Evolutionary conservation across 305 asterid genomes (phyloP), one percentile per base, ranked within the genome.

Genomic region (Galium porrigens): DNA sequence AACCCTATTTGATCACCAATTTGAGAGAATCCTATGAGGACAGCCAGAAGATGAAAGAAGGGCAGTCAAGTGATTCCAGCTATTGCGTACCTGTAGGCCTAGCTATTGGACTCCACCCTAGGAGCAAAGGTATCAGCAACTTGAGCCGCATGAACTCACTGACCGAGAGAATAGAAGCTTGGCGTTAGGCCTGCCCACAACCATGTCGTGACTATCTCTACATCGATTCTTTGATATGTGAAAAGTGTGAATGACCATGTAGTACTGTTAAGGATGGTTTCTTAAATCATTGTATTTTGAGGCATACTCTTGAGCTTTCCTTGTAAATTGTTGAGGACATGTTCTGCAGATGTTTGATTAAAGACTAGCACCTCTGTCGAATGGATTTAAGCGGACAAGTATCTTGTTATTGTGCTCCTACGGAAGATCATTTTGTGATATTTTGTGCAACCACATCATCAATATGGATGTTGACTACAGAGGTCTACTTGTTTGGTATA

Each of bases 131-230:
- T 37, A 67, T 79, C 46, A 85, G 89, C 90, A 91, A 88, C 61
- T 74, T 89, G 88, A 80, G 94, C 82, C 87, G 90, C 61, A 84
- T 88, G 67, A 82, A 85, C 68, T 85, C 95, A 54, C 70, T 78
- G 65, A 80, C 86, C 0, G 90, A 86, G 81, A 66, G 95, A 71
- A 81, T 78, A 46, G 95, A 86, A 79, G 89, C 95, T 2, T 89
- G 97, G 96, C 79, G 96, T 58, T 88, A 77, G 85, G 48, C 30
- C 15, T 57, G 52, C 61, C 55, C 20, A 32, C 64, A 20, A 63
- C 51, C 20, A 48, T 64, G 53, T 54, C 53, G 58, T 36, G 63
- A 49, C 66, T 37, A 57, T 30, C 34, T 70, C 37, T 57, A 56
- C 65, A 74, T 63, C 57, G 70, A 27, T 73, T 67, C 68, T 42